Percentiles rank a stretch among this genome's conserved stretches.
phyloP scores from a whole-genome alignment of 2,329 filamentous ascomycete genomes.

The Microdochium bolleyi region DNA sequence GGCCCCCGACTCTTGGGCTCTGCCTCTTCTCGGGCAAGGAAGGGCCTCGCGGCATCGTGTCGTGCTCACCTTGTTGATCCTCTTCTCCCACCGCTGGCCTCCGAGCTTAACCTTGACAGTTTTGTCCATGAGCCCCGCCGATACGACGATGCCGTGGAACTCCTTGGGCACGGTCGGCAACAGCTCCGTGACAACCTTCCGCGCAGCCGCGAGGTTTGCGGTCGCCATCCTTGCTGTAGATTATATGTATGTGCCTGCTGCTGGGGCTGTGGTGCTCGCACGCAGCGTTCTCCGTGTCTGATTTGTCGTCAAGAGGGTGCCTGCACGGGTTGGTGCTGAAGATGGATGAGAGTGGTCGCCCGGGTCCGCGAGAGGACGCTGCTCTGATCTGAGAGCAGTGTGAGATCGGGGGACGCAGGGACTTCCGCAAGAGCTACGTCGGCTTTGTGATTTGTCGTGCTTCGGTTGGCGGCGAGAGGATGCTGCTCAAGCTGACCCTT shows the following conservation, averaged over 20 bases:
- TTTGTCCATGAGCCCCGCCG: conserved; percentile 68
- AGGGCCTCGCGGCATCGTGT: too few relatives aligned
- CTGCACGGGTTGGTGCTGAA: too few relatives aligned
- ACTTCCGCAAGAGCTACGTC: not conserved
- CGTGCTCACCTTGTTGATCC: conserved; percentile 58
- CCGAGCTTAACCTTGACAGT: conserved; percentile 73
- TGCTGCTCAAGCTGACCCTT: not conserved
- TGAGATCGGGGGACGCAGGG: too few relatives aligned
- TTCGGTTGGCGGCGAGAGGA: not conserved
- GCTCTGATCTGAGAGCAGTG: too few relatives aligned
- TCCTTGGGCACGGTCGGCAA: conserved; percentile 31
- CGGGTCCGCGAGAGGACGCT: too few relatives aligned
- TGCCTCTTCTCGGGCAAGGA: too few relatives aligned
- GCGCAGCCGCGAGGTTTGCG: not conserved
- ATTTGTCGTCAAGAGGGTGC: too few relatives aligned
- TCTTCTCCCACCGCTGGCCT: conserved; percentile 62
- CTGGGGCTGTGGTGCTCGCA: too few relatives aligned
- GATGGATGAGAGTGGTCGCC: too few relatives aligned
- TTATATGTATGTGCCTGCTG: not conserved
- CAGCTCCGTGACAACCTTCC: not conserved
- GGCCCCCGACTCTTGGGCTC: too few relatives aligned
- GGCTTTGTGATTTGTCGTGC: not conserved
- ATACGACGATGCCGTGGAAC: conserved; percentile 64
- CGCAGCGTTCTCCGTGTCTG: too few relatives aligned
- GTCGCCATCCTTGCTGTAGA: not conserved